Percentiles rank a stretch among this genome's conserved stretches.
phyloP scores from a whole-genome alignment of 208 protist species.

The Porcisia deanei region DNA sequence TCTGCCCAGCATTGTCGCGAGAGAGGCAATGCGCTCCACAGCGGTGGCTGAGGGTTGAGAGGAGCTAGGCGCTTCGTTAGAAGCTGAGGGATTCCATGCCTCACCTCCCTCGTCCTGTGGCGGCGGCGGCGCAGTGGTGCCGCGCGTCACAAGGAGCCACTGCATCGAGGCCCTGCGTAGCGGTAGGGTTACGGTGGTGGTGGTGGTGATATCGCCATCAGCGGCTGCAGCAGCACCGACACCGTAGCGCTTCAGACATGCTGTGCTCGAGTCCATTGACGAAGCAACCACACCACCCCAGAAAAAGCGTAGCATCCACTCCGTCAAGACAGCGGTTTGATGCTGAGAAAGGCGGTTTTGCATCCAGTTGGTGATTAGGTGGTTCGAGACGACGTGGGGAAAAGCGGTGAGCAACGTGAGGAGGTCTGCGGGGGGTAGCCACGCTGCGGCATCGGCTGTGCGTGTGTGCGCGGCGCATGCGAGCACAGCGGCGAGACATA shows the following conservation, averaged over 20 bases:
- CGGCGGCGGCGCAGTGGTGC: constrained; percentile 5
- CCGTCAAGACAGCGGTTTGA: constrained; percentile 6
- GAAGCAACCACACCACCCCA: neutral
- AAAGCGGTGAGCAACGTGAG: constrained; percentile 27
- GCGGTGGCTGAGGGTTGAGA: constrained; percentile 1
- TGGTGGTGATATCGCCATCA: neutral
- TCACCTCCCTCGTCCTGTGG: neutral
- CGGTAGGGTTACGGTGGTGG: neutral
- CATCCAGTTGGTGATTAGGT: constrained; percentile 22
- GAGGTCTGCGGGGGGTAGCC: constrained; percentile 6
- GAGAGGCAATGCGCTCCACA: constrained; percentile 8
- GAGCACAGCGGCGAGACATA: constrained; percentile 26
- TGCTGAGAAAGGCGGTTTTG: constrained; percentile 2
- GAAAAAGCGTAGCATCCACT: constrained; percentile 14
- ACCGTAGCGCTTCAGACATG: constrained; percentile 2
- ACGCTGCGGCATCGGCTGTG: neutral
- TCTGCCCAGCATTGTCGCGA: neutral
- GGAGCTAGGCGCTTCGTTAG: neutral
- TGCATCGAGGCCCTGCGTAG: constrained; percentile 11
- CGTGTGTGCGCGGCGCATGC: constrained; percentile 17
- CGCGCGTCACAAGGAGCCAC: constrained; percentile 12
- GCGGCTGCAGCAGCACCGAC: neutral
- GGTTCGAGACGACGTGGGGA: constrained; percentile 14
- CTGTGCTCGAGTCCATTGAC: neutral
- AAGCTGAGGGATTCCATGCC: too few species aligned